Conservation (phyloP, 768 basidiomycete species). For the Panellus pusillus region DNA sequence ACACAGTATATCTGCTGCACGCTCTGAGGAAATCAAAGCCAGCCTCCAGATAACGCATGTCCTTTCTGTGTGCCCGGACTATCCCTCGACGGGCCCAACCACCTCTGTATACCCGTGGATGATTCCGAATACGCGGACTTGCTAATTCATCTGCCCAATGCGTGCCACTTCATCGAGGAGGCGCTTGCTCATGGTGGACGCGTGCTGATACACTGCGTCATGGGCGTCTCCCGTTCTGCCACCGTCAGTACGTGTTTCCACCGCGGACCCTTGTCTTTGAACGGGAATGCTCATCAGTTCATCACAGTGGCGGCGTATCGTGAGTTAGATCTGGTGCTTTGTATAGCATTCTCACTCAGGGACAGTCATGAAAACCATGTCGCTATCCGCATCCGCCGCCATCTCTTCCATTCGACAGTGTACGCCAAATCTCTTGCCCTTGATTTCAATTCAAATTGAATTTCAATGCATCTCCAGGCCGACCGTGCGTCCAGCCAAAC, state of each 20-base stretch:
- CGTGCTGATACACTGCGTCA: constrained; percentile 71
- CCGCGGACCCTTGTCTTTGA: no score
- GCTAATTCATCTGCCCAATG: constrained; percentile 60
- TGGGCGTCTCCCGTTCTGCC: constrained; percentile 71
- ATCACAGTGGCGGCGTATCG: constrained; percentile 16
- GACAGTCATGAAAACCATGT: constrained; percentile 51
- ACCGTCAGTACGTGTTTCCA: constrained; percentile 56
- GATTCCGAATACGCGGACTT: constrained; percentile 53
- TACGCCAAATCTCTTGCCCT: constrained; percentile 27
- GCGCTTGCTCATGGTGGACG: constrained; percentile 53
- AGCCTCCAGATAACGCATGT: constrained; percentile 50
- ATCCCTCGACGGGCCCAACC: constrained; percentile 42
- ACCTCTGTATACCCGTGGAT: constrained; percentile 40
- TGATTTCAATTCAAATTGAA: constrained; percentile 8
- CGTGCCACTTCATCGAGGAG: constrained; percentile 62
- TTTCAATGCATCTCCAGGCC: constrained; percentile 27
- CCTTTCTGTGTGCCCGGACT: constrained; percentile 59
- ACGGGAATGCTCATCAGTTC: background rate
- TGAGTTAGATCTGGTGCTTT: background rate
- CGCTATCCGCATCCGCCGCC: constrained; percentile 43
- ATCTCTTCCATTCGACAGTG: constrained; percentile 50
- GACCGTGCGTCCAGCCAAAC: constrained; percentile 45
- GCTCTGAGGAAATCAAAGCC: constrained; percentile 29
- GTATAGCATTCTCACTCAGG: background rate
- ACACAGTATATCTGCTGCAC: constrained; percentile 38